Evolutionary conservation across 495 filamentous ascomycete genomes (phyloP), one percentile per base, ranked within the genome.

Genomic region (Lasiosphaeria hispida): DNA sequence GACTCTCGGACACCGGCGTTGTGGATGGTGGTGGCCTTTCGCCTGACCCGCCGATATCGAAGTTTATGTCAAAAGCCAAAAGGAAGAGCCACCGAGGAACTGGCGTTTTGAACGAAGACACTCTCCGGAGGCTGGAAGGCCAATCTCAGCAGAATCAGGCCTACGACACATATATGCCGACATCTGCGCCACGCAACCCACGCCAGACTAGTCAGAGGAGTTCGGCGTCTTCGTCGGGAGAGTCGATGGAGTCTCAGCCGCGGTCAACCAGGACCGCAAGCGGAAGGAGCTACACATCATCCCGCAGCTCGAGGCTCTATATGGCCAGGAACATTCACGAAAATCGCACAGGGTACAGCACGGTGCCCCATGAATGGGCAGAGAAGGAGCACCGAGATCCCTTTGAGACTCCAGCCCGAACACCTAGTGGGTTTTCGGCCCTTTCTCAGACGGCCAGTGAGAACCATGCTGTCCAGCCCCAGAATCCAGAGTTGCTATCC

Each of bases 191-290:
- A 39, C 56, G 17, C n/a, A 38, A 53, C 19, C 65, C 53, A 34
- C 58, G 47, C 30, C 60, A 43, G 15, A 54, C 53, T n/a, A 60
- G 55, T 40, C 63, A 74, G 50, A 69, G 57, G 6, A 69, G 63
- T 48, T 71, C 72, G 14, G 66, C 49, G 6, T 69, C 69, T 11
- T 74, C 72, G 1, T 71, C 69, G 2, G 70, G 62, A 2, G 66
- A 74, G 18, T 76, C 71, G 15, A 61, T 69, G 53, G 67, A 62
- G 33, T 72, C 65, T 1, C 62, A 71, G n/a, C 66, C 69, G 5
- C 60, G 51, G 1, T 69, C 63, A 0, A 15, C 34, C 5, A 44
- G 59, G 45, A 68, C 57, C 52, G 58, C 42, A 6, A 66, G 69
- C 49, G 59, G 52, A 10, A 55, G 55, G 41, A 64, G 60, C 48